Conservation (phyloP, 768 basidiomycete genomes). For the Rhodotorula paludigena region DNA sequence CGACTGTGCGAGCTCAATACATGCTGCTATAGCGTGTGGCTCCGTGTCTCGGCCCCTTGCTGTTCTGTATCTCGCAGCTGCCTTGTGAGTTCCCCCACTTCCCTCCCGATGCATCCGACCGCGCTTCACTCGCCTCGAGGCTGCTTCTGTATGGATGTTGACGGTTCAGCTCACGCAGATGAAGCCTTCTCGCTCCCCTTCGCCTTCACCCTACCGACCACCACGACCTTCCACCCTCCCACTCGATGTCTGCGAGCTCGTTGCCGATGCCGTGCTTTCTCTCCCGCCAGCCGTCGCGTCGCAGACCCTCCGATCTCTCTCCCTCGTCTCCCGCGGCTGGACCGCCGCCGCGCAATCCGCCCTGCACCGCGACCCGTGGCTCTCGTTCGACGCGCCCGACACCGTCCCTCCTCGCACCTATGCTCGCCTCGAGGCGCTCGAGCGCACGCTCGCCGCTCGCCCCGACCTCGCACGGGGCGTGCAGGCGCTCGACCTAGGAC, state of each 20-base stretch:
- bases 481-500: not conserved
- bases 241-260: not conserved
- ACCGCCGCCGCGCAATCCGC: slow-evolving; percentile 8
- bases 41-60: too few species aligned
- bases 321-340: slow-evolving; percentile 14
- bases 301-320: slow-evolving; percentile 37
- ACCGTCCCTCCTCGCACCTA: slow-evolving; percentile 5
- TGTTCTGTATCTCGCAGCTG: too few species aligned
- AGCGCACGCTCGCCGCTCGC: not conserved
- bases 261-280: not conserved
- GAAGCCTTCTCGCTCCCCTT: too few species aligned
- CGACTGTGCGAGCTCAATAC: too few species aligned
- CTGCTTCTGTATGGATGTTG: too few species aligned
- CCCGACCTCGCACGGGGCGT: slow-evolving; percentile 10
- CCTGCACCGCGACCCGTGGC: slow-evolving; percentile 6
- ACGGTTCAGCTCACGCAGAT: too few species aligned
- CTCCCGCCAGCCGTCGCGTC: not conserved
- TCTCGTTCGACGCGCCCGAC: slow-evolving; percentile 23
- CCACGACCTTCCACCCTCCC: not conserved
- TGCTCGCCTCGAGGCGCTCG: not conserved
- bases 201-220: too few species aligned
- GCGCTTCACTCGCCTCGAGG: too few species aligned
- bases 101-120: too few species aligned
- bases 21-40: too few species aligned
- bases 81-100: too few species aligned